These are phyloP conservation scores for Blastobotrys malaysiensis DNA, from an alignment of 1,139 yeast genomes.

Conservation along the genomic window DNA sequence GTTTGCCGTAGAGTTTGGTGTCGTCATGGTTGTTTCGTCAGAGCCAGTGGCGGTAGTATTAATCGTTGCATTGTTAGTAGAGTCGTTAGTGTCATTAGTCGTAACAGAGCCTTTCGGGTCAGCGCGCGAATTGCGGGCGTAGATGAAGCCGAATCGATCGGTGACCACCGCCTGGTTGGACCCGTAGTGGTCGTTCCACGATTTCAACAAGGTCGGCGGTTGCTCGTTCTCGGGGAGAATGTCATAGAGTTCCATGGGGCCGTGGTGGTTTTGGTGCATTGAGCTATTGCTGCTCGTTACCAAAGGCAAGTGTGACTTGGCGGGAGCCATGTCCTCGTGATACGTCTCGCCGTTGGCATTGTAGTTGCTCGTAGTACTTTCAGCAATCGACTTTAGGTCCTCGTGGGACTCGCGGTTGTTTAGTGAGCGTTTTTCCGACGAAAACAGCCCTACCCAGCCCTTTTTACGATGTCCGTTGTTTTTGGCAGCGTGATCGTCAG, in stretches of 20 bases:
- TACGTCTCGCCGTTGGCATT: background rate
- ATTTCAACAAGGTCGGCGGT: constrained; percentile 34
- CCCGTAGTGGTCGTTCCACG: constrained; percentile 28
- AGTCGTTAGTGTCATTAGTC: background rate
- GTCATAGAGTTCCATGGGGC: constrained; percentile 46
- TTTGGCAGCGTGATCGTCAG: no score
- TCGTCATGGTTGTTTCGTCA: background rate
- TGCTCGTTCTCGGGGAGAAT: constrained; percentile 35
- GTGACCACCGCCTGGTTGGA: constrained; percentile 32
- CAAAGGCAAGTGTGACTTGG: background rate
- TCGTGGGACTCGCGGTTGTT: background rate
- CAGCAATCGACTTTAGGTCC: constrained; percentile 2
- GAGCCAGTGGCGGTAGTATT: no score
- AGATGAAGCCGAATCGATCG: constrained; percentile 50
- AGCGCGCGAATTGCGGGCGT: constrained; percentile 17
- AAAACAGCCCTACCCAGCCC: constrained; percentile 6
- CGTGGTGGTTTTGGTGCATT: constrained; percentile 19
- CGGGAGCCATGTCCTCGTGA: background rate
- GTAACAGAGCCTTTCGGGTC: background rate
- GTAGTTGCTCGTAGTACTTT: constrained; percentile 1
- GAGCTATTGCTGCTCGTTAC: constrained; percentile 2
- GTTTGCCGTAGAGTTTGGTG: background rate
- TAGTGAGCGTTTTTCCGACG: background rate
- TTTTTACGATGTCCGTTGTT: background rate
- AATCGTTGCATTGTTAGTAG: background rate